Conservation (phyloP, 768 basidiomycete genomes). For the Dentipellis sp. region DNA sequence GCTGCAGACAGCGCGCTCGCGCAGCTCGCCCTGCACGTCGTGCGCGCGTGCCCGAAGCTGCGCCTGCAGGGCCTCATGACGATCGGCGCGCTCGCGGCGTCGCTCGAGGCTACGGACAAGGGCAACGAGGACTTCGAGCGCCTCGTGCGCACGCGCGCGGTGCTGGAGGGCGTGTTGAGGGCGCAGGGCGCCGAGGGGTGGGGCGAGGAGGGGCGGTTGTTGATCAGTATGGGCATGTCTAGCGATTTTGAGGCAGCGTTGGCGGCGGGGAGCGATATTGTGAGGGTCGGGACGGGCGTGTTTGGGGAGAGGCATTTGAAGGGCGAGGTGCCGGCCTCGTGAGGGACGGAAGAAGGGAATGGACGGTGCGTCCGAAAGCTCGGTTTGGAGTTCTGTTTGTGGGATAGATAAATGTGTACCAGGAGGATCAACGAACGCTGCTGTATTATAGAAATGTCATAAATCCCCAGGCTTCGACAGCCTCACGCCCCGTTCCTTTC, state of each 20-base stretch:
- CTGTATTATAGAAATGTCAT: too few species aligned
- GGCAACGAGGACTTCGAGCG: conserved; percentile 65
- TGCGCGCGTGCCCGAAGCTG: conserved; percentile 65
- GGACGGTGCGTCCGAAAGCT: too few species aligned
- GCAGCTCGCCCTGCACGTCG: conserved; percentile 60
- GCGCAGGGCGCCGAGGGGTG: conserved; percentile 21
- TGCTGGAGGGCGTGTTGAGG: conserved; percentile 39
- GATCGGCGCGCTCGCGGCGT: conserved; percentile 77
- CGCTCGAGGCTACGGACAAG: conserved; percentile 38
- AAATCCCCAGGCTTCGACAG: neutral
- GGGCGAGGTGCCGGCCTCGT: neutral
- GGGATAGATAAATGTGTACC: too few species aligned
- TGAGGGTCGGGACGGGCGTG: conserved; percentile 81
- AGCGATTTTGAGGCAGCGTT: conserved; percentile 88
- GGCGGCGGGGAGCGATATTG: conserved; percentile 75
- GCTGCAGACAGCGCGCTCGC: conserved; percentile 35
- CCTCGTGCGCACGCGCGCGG: conserved; percentile 54
- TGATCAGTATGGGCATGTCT: conserved; percentile 96
- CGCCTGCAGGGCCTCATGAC: conserved; percentile 90
- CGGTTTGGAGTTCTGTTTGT: too few species aligned
- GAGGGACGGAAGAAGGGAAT: too few species aligned
- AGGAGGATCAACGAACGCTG: too few species aligned
- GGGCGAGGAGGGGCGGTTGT: conserved; percentile 42
- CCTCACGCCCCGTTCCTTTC: conserved; percentile 19
- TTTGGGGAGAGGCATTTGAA: conserved; percentile 10